Base-by-base conservation (phyloP, 2,329 filamentous ascomycete species). In the Drechslerella stenobrocha region DNA sequence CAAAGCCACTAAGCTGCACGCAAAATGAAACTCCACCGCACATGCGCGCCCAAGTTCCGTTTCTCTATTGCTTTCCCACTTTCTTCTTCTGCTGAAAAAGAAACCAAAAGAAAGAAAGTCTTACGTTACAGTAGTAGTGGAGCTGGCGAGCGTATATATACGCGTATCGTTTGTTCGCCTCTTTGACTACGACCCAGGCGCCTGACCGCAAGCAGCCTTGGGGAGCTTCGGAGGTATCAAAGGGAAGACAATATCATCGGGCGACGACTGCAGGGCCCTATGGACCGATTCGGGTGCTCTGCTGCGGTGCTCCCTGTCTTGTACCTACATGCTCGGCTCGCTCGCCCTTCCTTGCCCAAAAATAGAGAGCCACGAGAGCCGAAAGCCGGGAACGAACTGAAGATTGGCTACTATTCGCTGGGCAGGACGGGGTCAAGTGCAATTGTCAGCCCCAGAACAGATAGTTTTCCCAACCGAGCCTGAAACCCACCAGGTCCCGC, bases 331-430 rank as follows among this genome's bases (percentile, higher is more conserved):
- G 28, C 22, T 48, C 24, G 18, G 30, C 52, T 52, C 40, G 52
- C 52, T 52, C 40, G 52, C 53, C 37, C 61, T 55, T 55, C 55
- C 50, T 50, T 60, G 45, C 37, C 61, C 63, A 60, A 67, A 67
- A 67, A 67, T 67, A 67, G 63, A 51, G 55, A 55, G 52, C 32
- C 23, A 8, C 26, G 1, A 18, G n/a, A 55, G 37, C 44, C 18
- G 18, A 28, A 48, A 46, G 30, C 56, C 60, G 60, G 52, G 53
- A 58, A 48, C 34, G 48, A 34, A 46, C 28, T 24, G n/a, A 18
- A 32, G 22, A 11, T 11, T 28, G 40, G 11, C 40, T 50, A 28
- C 20, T 42, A 42, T 50, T 48, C 30, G 52, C 30, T 47, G 42
- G 42, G 30, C 35, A 7, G 13, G 20, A 20, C 40, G 53, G 50